Percentiles rank a stretch among this genome's conserved stretches.
Evolutionary conservation across 1,284 basidiomycete species (phyloP).

Genomic region (Microbotryum saponariae): DNA sequence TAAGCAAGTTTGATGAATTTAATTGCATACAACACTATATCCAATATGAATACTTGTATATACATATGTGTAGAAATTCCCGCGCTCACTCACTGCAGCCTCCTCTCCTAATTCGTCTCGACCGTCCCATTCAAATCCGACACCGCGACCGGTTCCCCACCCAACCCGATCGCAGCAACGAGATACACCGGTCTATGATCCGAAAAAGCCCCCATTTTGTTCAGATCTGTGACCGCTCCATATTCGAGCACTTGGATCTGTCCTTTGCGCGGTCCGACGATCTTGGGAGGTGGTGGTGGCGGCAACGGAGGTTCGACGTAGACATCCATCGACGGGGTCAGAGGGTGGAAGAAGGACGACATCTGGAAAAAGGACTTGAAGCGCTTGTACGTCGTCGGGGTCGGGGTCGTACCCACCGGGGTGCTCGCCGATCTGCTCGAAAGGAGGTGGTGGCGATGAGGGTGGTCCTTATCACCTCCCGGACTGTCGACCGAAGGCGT

Average conservation of each 20-base stretch:
- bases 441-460: too few relatives aligned
- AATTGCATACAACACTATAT: too few relatives aligned
- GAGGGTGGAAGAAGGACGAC: constrained; percentile 21
- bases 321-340: neutral
- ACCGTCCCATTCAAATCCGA: too few relatives aligned
- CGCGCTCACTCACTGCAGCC: too few relatives aligned
- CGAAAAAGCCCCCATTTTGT: constrained; percentile 27
- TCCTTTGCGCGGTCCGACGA: constrained; percentile 26
- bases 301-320: neutral
- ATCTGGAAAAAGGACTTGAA: constrained; percentile 27
- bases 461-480: too few relatives aligned
- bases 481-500: too few relatives aligned
- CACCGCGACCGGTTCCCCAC: neutral
- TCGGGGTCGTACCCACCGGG: too few relatives aligned
- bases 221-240: constrained; percentile 28
- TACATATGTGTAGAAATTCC: too few relatives aligned
- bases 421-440: too few relatives aligned
- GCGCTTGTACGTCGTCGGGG: constrained; percentile 10
- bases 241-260: constrained; percentile 31
- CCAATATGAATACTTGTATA: too few relatives aligned
- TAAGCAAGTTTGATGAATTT: too few relatives aligned
- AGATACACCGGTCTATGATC: constrained; percentile 33
- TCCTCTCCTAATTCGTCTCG: too few relatives aligned
- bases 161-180: constrained; percentile 28
- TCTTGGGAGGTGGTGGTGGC: neutral